A percentile compares a stretch with the other conserved stretches of the same genome.
phyloP scores from a whole-genome alignment of 371 early-diverging fungal species.

The Lichtheimia ramosa region DNA sequence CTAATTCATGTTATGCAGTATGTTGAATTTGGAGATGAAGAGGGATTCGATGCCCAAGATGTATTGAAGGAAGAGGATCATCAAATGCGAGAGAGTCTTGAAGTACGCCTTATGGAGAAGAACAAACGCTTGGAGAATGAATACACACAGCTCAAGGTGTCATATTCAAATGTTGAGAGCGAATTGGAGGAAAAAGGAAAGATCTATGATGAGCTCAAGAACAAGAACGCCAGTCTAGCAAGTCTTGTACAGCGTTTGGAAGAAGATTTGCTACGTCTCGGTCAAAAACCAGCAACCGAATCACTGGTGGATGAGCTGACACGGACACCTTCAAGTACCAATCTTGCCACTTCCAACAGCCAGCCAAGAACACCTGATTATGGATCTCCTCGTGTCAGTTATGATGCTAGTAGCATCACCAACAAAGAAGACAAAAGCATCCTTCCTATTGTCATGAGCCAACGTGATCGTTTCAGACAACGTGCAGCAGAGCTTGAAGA shows the following conservation, averaged over 20 bases:
- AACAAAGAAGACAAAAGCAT: slow-evolving; percentile 52
- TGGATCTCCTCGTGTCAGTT: slow-evolving; percentile 27
- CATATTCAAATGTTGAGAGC: slow-evolving; percentile 34
- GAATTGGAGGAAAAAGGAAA: slow-evolving; percentile 32
- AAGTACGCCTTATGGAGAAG: slow-evolving; percentile 77
- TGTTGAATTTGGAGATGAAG: slow-evolving; percentile 50
- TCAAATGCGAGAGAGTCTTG: slow-evolving; percentile 51
- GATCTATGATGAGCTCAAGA: slow-evolving; percentile 28
- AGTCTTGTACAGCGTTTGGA: slow-evolving; percentile 67
- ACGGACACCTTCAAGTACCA: slow-evolving; percentile 19
- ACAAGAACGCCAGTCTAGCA: slow-evolving; percentile 48
- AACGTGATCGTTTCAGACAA: slow-evolving; percentile 88
- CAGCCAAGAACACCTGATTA: slow-evolving; percentile 14
- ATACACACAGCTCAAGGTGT: slow-evolving; percentile 69
- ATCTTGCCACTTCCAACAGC: slow-evolving; percentile 1
- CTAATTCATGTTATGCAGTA: slow-evolving; percentile 23
- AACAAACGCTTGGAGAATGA: slow-evolving; percentile 80
- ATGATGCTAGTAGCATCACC: slow-evolving; percentile 23
- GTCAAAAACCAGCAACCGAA: slow-evolving; percentile 20
- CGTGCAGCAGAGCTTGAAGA: slow-evolving; percentile 84
- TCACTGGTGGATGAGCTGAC: slow-evolving; percentile 15
- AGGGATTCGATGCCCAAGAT: slow-evolving; percentile 37
- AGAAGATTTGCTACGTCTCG: slow-evolving; percentile 68
- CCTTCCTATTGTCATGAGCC: slow-evolving; percentile 83
- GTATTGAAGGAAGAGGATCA: slow-evolving; percentile 30